These are phyloP conservation scores for Epithele typhae DNA, from an alignment of 768 basidiomycete species.

Conservation along the genomic window DNA sequence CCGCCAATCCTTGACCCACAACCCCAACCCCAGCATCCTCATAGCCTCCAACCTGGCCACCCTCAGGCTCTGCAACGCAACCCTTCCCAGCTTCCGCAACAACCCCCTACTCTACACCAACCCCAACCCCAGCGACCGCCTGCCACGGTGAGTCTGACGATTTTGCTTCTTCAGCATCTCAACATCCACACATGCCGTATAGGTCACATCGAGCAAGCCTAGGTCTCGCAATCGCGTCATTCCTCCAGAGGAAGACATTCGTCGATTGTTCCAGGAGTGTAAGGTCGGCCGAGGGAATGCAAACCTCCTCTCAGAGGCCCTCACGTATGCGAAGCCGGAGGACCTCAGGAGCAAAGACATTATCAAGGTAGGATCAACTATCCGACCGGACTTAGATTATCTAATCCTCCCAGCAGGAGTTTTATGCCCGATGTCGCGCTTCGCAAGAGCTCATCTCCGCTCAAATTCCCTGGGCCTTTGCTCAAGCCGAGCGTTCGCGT, in stretches of 20 bases:
- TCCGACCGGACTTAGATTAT: not conserved
- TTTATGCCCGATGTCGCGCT: conserved; percentile 68
- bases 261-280: conserved; percentile 80
- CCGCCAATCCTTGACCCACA: conserved; percentile 3
- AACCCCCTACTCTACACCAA: not conserved
- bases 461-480: conserved; percentile 89
- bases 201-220: conserved; percentile 15
- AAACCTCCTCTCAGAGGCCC: conserved; percentile 61
- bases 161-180: not conserved
- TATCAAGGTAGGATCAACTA: conserved; percentile 46
- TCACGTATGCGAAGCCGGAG: conserved; percentile 66
- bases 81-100: not conserved
- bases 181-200: not conserved
- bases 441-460: conserved; percentile 83
- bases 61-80: not conserved
- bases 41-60: not conserved
- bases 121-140: conserved; percentile 10
- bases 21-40: not conserved
- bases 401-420: conserved; percentile 54
- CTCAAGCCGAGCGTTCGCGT: conserved; percentile 73
- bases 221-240: conserved; percentile 42
- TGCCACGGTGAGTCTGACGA: conserved; percentile 5
- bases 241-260: conserved; percentile 80
- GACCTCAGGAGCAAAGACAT: conserved; percentile 58
- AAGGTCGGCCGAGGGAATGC: conserved; percentile 83